Conservation (phyloP, 768 basidiomycete species). For the Megacollybia marginata region DNA sequence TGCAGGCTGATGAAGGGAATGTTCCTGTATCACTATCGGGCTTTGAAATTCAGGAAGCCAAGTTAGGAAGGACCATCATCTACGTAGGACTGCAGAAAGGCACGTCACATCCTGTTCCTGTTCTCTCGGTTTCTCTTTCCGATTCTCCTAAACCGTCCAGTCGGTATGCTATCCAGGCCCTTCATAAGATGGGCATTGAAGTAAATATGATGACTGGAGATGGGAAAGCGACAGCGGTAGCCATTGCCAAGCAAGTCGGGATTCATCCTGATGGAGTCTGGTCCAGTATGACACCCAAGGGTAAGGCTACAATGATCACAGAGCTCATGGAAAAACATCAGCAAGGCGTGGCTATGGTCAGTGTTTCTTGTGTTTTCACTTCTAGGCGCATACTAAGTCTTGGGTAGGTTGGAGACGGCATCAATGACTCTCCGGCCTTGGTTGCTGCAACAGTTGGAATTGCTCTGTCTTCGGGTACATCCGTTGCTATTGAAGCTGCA, state of each 20-base stretch:
- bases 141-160: conserved; percentile 87
- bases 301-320: conserved; percentile 80
- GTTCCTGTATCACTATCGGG: conserved; percentile 52
- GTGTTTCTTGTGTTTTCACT: conserved; percentile 13
- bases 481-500: conserved; percentile 96
- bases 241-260: conserved; percentile 86
- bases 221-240: conserved; percentile 73
- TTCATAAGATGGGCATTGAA: conserved; percentile 85
- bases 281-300: conserved; percentile 92
- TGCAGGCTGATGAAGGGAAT: conserved; percentile 38
- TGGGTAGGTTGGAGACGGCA: conserved; percentile 89
- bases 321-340: conserved; percentile 71
- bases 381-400: background rate
- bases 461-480: conserved; percentile 92
- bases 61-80: conserved; percentile 76
- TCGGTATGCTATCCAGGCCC: conserved; percentile 68
- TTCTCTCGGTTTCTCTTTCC: conserved; percentile 78
- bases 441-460: conserved; percentile 96
- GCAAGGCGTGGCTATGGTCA: conserved; percentile 85
- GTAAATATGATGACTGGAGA: conserved; percentile 96
- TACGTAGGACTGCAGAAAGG: conserved; percentile 62
- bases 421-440: conserved; percentile 97
- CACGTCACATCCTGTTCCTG: conserved; percentile 43
- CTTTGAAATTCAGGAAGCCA: conserved; percentile 69
- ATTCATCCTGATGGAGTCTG: conserved; percentile 78